A percentile compares a stretch with the other conserved stretches of the same genome.
Conservation (phyloP, 1,284 basidiomycete species). For the Clitocybe nebularis region DNA sequence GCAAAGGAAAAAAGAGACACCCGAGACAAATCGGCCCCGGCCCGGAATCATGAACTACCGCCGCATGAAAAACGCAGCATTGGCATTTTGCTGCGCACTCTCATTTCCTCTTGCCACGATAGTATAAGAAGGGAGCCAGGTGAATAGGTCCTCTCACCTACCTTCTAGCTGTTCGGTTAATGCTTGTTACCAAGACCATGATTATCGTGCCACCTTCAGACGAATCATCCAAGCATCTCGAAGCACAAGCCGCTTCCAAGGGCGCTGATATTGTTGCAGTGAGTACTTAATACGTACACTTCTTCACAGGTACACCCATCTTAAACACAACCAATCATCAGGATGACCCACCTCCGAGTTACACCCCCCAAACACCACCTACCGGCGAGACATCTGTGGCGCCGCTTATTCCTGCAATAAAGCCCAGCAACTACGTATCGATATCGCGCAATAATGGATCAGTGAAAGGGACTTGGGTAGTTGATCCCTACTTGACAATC, state of each 20-base stretch:
- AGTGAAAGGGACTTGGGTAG: constrained; percentile 30
- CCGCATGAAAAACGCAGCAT: no score
- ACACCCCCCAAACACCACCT: constrained; percentile 21
- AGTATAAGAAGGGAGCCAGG: no score
- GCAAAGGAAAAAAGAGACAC: no score
- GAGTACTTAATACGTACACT: constrained; percentile 5
- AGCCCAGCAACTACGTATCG: constrained; percentile 26
- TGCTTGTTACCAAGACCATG: neutral
- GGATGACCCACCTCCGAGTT: constrained; percentile 25
- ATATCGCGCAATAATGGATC: constrained; percentile 21
- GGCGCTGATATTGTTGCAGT: constrained; percentile 7
- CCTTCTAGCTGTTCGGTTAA: no score
- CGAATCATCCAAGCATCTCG: constrained; percentile 9
- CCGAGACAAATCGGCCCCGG: no score
- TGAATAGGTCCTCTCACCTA: no score
- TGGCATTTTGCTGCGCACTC: no score
- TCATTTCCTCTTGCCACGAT: no score
- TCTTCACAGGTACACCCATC: no score
- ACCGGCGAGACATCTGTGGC: constrained; percentile 2
- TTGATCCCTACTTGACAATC: constrained; percentile 29
- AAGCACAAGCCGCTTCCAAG: constrained; percentile 2
- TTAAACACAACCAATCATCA: no score
- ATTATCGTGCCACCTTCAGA: constrained; percentile 15
- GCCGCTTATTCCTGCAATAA: constrained; percentile 3
- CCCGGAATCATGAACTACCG: no score